These are phyloP conservation scores for Hamigera avellanea DNA, from an alignment of 495 filamentous ascomycete genomes.

Conservation along the genomic window DNA sequence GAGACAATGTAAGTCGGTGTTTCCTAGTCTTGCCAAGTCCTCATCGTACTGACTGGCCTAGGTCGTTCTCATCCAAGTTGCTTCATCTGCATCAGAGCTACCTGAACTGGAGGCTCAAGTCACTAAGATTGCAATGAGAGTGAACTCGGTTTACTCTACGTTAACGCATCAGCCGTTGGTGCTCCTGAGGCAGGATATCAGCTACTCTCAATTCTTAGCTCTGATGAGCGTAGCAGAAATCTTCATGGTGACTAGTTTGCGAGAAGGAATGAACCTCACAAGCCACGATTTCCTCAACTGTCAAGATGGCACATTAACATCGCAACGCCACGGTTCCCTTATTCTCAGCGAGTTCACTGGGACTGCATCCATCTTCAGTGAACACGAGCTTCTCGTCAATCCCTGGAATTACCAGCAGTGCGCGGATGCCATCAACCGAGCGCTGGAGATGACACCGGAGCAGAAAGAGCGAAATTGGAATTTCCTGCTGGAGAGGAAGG, in stretches of 20 bases:
- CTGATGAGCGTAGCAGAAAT: slow-evolving; percentile 71
- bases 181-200: slow-evolving; percentile 83
- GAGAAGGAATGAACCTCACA: slow-evolving; percentile 87
- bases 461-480: slow-evolving; percentile 62
- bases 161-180: slow-evolving; percentile 75
- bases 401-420: slow-evolving; percentile 83
- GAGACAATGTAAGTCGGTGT: slow-evolving; percentile 44
- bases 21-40: neutral
- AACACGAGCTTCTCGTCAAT: slow-evolving; percentile 61
- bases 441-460: slow-evolving; percentile 60
- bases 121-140: slow-evolving; percentile 73
- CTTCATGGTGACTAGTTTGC: slow-evolving; percentile 76
- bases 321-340: slow-evolving; percentile 68
- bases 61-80: slow-evolving; percentile 77
- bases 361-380: slow-evolving; percentile 67
- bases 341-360: slow-evolving; percentile 95
- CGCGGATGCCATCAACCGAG: slow-evolving; percentile 62
- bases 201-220: slow-evolving; percentile 74
- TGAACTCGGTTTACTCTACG: slow-evolving; percentile 72
- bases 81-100: slow-evolving; percentile 66
- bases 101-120: slow-evolving; percentile 70
- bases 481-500: slow-evolving; percentile 56
- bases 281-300: slow-evolving; percentile 80
- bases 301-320: slow-evolving; percentile 56
- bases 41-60: slow-evolving; percentile 9